Base-by-base conservation (phyloP, 371 early-diverging fungal genomes). In the Rhizomucor pusillus region DNA sequence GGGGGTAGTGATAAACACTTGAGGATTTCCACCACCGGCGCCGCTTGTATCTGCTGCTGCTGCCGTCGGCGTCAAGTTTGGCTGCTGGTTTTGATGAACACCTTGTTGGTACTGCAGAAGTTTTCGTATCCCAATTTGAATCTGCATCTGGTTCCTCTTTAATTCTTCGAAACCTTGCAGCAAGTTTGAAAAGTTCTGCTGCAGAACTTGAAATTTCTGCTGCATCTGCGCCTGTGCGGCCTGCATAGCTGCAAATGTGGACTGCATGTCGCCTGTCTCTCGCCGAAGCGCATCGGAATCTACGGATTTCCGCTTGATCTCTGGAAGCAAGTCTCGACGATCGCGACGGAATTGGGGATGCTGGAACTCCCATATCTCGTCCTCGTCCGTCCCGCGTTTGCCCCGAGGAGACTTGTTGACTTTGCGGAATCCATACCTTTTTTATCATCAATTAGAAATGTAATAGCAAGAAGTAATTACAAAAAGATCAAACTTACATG, bases 331-430 rank as follows among this genome's bases (percentile, higher is more conserved):
- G 54, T 92, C 91, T 19, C 88, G 84, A 4, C 87, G 83, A 52
- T 84, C 89, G 40, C 89, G 82, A 35, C 86, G 52, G 55, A 94
- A 94, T 57, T 88, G 86, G 47, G 86, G 79, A 58, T 94, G 93
- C 43, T 88, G 89, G 65, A 94, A 94, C 68, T 93, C 93, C 94
- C 94, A 94, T 57, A 91, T 81, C 66, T 92, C 91, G 67, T 88
- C 87, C 58, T 90, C 91, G 5, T 86, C 85, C 36, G 81, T 60
- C 83, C 88, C 33, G 43, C 88, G 82, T 52, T 85, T 83, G 1
- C 92, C 92, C 44, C 92, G 79, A 10, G 91, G 89, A 37, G 89
- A 79, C 69, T 90, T 80, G 80, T 88, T 93, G 57, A 91, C 83
- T 62, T 93, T 93, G 76, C 90, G 91, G 60, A 92, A 92, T 5